Conservation (phyloP, 2,329 filamentous ascomycete genomes). For the Metarhizium album region DNA sequence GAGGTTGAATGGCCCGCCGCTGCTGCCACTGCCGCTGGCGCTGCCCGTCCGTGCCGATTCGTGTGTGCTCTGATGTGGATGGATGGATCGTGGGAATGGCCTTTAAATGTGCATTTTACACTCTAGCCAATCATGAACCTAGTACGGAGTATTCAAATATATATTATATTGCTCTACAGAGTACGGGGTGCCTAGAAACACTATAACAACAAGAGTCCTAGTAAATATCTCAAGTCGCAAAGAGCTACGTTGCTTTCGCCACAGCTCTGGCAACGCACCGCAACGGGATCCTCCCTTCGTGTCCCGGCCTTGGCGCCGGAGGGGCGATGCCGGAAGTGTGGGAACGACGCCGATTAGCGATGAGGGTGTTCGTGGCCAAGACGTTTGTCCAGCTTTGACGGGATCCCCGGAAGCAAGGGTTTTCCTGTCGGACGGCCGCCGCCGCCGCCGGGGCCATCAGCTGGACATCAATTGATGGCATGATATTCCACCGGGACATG, state of each 20-base stretch:
- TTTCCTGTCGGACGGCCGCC: neutral
- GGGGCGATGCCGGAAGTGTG: neutral
- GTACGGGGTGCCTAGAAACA: too few species aligned
- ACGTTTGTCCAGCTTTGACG: neutral
- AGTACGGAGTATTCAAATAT: too few species aligned
- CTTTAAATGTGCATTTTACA: too few species aligned
- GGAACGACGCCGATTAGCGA: neutral
- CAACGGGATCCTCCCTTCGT: too few species aligned
- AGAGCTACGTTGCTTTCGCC: too few species aligned
- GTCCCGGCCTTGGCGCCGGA: neutral
- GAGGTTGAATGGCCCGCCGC: neutral
- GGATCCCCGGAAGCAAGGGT: neutral
- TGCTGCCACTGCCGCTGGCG: neutral
- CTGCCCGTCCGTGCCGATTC: too few species aligned
- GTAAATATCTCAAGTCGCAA: too few species aligned
- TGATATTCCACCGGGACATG: too few species aligned
- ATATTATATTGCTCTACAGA: too few species aligned
- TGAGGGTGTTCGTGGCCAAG: neutral
- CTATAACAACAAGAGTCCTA: too few species aligned
- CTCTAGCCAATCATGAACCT: too few species aligned
- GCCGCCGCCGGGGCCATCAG: neutral
- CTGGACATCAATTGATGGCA: neutral
- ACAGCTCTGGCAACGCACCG: too few species aligned
- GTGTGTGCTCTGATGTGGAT: neutral
- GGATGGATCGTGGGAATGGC: neutral